Base-by-base conservation (phyloP, 2,329 filamentous ascomycete species). In the Colletotrichum sp. region DNA sequence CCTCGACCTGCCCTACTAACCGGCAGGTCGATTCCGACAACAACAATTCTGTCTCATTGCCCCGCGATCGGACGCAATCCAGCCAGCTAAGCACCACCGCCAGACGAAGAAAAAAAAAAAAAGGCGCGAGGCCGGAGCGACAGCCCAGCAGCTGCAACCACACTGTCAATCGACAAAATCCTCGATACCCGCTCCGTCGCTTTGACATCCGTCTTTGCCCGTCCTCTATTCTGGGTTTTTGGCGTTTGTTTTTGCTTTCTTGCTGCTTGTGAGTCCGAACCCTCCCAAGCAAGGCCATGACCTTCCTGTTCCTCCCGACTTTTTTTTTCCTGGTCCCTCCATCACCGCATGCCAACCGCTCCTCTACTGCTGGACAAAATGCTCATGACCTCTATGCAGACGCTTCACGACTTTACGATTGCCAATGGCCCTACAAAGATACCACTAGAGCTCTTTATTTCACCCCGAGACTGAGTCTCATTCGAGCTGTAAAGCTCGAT, bases 391-490 rank as follows among this genome's bases (percentile, higher is more conserved):
- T 44, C 8, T 63, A 16, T 65, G 39, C 72, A 77, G 75, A 64
- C 60, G 39, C 77, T 76, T 82, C 71, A 83, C 80, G 82, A 82
- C 79, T 48, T 82, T 70, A 82, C 82, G 79, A 82, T 80, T 76
- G 32, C 66, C 77, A 74, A 86, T 85, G 84, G 81, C 81, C 79
- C 76, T 79, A 80, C 79, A 72, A 79, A 84, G 79, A 86, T 84
- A 85, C 82, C 83, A 80, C 77, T 83, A 82, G 79, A 81, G 72
- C 81, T 81, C 75, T 76, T 64, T 6, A 57, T 28, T 39, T 13
- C 59, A 0, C 1, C 34, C 12, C 3, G 52, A 72, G 27, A 61
- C 39, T 13, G 15, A 60, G 55, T 64, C 72, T 77, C 30, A 64
- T 5, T 16, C 6, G 66, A 64, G 32, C 52, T 32, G 27, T 36